Evolutionary conservation across 371 early-diverging fungal species (phyloP), one percentile per base, ranked within the genome.

Genomic region (Mortierella sp.): DNA sequence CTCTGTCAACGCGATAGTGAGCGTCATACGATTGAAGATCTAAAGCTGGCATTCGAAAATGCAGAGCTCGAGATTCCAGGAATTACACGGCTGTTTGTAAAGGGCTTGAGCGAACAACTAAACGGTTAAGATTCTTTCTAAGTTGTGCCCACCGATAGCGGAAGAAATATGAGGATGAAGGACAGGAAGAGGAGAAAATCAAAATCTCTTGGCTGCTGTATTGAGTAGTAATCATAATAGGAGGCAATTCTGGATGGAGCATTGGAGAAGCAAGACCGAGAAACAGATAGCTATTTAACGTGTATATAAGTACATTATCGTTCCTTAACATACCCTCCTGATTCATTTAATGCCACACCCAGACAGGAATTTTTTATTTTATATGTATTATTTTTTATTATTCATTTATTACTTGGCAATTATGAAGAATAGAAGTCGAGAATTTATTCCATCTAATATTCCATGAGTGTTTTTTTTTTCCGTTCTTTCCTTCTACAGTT

Each of bases 21-120:
- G 40, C 85, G 88, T 60, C 86, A 84, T 29, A 89, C 90, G 19
- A 79, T 90, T 17, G 90, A 90, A 47, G 82, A 84, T 12, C 69
- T 92, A 34, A 85, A 83, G 75, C 70, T 85, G 68, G 86, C 92
- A 31, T 89, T 92, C 51, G 87, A 89, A 42, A 83, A 84, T 56
- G 91, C 87, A n/a, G 92, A 92, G 65, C 82, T 84, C 23, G 91
- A 90, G 72, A 85, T 86, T 34, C 92, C 92, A 1, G 91, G 91
- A 9, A 85, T 89, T 40, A 80, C 89, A 4, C 88, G 88, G 54
- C 63, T 83, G 31, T 83, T 92, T 56, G 86, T 89, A 62, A 86
- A 89, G 71, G 90, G 79, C 26, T 59, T 84, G 34, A 74, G 75
- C 51, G 75, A 80, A 61, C 74, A 66, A 35, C 29, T 80, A 28